Evolutionary conservation across 2,329 filamentous ascomycete genomes (phyloP).

Genomic region (Fusarium gaditjirri): DNA sequence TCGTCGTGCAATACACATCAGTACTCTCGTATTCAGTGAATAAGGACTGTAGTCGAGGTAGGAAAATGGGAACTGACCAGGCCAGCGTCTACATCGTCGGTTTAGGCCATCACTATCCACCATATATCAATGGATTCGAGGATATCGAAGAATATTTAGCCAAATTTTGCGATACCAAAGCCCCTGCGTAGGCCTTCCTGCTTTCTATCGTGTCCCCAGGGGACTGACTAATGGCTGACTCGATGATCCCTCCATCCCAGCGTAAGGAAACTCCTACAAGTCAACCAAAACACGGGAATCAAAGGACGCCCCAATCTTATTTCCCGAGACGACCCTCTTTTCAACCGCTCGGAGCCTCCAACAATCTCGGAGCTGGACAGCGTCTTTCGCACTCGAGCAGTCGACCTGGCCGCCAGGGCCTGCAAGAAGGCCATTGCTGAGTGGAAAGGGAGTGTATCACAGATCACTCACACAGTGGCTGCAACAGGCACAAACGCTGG

Average conservation of each 20-base stretch:
- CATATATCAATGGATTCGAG: neutral
- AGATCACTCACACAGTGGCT: constrained; percentile 4
- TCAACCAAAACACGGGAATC: constrained; percentile 1
- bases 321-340: neutral
- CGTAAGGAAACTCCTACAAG: constrained; percentile 5
- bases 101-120: constrained; percentile 9
- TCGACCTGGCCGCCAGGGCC: constrained; percentile 1
- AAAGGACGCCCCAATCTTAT: constrained; percentile 1
- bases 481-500: constrained; percentile 4
- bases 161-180: neutral
- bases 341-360: constrained; percentile 2
- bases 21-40: neutral
- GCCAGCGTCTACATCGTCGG: constrained; percentile 2
- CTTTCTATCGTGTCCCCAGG: neutral
- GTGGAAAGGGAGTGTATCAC: neutral
- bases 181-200: neutral
- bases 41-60: neutral
- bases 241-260: neutral
- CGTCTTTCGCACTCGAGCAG: constrained; percentile 2
- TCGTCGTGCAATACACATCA: neutral
- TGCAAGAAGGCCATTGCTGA: constrained; percentile 7
- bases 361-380: constrained; percentile 5
- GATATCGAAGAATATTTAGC: neutral
- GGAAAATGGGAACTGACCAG: constrained; percentile 1
- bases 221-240: constrained; percentile 1